Base-by-base conservation (phyloP, 371 early-diverging fungal species). In the Syncephalis plumigaleata region DNA sequence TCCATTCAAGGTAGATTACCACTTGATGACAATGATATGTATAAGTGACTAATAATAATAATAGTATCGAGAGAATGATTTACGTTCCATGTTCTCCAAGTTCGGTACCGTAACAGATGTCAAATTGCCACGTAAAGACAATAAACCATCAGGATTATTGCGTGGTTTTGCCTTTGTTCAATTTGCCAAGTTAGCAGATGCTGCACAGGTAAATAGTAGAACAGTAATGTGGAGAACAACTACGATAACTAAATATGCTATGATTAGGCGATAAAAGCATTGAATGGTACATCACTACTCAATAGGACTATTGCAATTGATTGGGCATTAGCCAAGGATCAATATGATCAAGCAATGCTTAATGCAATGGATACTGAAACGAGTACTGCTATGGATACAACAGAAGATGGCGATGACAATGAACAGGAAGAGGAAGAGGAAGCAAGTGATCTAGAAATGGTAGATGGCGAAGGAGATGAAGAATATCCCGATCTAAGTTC, bases 81-180 rank as follows among this genome's bases (percentile, higher is more conserved):
- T n/a, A n/a, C n/a, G n/a, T n/a, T n/a, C n/a, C n/a, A n/a, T n/a
- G n/a, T n/a, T n/a, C n/a, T n/a, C n/a, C n/a, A n/a, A 60, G 64
- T 39, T 59, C 48, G 87, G 85, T 36, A 66, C 64, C 2, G 78
- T 84, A 2, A 63, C 68, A 21, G 70, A 73, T 17, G 68, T 84
- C 26, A 68, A 66, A 20, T 55, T 92, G 37, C 92, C 91, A 13
- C 74, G 80, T 51, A 83, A 81, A 50, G 76, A 73, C 3, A 64
- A 64, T 25, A 79, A 81, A 18, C 79, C 83, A 16, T n/a, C n/a
- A n/a, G n/a, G n/a, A n/a, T n/a, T n/a, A n/a, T 57, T 77, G 22
- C 64, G 73, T 38, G 93, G 93, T 8, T 91, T 91, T 70, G 93
- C 80, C 9, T 91, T 93, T 63, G 73, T 92, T 39, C 84, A 88